phyloP scores from a whole-genome alignment of 805 yeast species.

The Starmerella vaccinii region DNA sequence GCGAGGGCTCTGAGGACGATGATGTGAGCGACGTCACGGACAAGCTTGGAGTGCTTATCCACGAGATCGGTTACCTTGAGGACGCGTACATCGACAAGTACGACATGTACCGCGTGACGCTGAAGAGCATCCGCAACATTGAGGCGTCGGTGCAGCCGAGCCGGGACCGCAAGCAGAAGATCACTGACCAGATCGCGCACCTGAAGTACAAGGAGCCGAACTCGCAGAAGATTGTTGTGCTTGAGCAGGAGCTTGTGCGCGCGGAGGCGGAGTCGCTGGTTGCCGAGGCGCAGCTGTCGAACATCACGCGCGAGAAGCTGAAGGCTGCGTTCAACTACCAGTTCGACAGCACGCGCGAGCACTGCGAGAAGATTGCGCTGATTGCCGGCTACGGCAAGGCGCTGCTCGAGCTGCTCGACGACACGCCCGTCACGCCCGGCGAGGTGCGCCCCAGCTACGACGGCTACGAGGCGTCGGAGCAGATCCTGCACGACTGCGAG shows the following conservation, averaged over 20 bases:
- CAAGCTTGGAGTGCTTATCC: constrained; percentile 88
- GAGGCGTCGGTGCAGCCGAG: constrained; percentile 98
- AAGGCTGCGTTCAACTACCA: constrained; percentile 96
- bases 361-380: constrained; percentile 88
- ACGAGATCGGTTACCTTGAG: constrained; percentile 95
- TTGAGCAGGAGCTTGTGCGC: constrained; percentile 97
- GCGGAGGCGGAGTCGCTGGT: constrained; percentile 98
- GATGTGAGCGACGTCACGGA: constrained; percentile 96
- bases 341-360: constrained; percentile 90
- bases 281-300: constrained; percentile 97
- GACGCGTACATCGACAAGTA: constrained; percentile 97
- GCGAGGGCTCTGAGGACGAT: constrained; percentile 86
- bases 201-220: constrained; percentile 97
- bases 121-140: constrained; percentile 89
- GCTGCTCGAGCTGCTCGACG: constrained; percentile 86
- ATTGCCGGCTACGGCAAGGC: constrained; percentile 99
- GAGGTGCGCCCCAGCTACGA: constrained; percentile 97
- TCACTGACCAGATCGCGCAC: constrained; percentile 95
- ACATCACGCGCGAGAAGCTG: constrained; percentile 94
- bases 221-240: constrained; percentile 86
- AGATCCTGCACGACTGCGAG: constrained; percentile 94
- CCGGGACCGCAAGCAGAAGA: constrained; percentile 94
- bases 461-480: constrained; percentile 96
- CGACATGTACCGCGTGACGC: constrained; percentile 93
- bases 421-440: constrained; percentile 97